Conservation (phyloP, 1,139 yeast genomes). For the Kodamaea fungicola region DNA sequence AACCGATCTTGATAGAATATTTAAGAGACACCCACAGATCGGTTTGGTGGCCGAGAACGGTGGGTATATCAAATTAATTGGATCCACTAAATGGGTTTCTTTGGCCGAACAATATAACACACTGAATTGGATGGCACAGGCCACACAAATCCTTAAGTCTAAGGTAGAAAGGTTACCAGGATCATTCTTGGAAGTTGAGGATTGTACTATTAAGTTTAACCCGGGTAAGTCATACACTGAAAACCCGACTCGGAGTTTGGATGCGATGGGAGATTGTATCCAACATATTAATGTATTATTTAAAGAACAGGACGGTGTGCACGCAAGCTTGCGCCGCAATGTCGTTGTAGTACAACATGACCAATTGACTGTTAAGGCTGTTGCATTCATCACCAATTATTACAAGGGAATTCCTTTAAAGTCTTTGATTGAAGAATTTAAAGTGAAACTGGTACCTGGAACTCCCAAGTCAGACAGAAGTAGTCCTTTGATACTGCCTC, state of each 20-base stretch:
- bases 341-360: slow-evolving; percentile 65
- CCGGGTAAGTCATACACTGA: slow-evolving; percentile 60
- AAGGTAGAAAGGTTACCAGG: slow-evolving; percentile 82
- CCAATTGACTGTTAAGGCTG: slow-evolving; percentile 50
- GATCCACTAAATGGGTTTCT: slow-evolving; percentile 60
- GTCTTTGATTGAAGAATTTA: slow-evolving; percentile 21
- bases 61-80: slow-evolving; percentile 60
- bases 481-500: not conserved
- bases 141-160: slow-evolving; percentile 56
- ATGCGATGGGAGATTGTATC: slow-evolving; percentile 79
- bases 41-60: slow-evolving; percentile 93
- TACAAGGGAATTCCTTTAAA: slow-evolving; percentile 20
- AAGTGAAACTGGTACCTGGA: slow-evolving; percentile 12
- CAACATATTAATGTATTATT: slow-evolving; percentile 81
- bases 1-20: slow-evolving; percentile 62
- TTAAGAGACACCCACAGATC: slow-evolving; percentile 61
- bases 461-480: not conserved
- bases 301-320: slow-evolving; percentile 51
- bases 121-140: slow-evolving; percentile 59
- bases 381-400: slow-evolving; percentile 42
- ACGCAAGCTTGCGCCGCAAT: slow-evolving; percentile 71
- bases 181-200: slow-evolving; percentile 67
- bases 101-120: slow-evolving; percentile 52
- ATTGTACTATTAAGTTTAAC: slow-evolving; percentile 71
- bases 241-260: slow-evolving; percentile 62